Percentiles rank a stretch among this genome's conserved stretches.
Conservation (phyloP, 805 yeast genomes). For the Starmerella vaccinii region DNA sequence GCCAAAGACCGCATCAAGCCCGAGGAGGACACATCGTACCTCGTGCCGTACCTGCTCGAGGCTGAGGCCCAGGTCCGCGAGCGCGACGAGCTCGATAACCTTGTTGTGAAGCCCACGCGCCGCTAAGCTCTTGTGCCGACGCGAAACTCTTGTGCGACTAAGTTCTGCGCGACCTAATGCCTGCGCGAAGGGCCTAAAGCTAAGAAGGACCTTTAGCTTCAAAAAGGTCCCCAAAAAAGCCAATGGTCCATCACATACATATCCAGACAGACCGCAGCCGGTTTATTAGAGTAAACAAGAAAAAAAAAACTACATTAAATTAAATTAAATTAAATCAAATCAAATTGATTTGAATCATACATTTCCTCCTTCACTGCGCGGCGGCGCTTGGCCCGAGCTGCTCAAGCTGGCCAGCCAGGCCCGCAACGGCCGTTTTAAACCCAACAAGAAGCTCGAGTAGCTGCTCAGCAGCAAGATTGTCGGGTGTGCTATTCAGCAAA, state of each 20-base stretch:
- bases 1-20: constrained; percentile 64
- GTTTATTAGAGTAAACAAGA: too few relatives aligned
- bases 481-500: constrained; percentile 33
- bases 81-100: constrained; percentile 79
- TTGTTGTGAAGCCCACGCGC: constrained; percentile 34
- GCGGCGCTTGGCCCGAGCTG: neutral
- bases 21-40: constrained; percentile 53
- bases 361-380: too few relatives aligned
- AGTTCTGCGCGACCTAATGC: too few relatives aligned
- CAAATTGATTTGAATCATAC: too few relatives aligned
- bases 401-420: constrained; percentile 17
- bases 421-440: constrained; percentile 24
- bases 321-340: too few relatives aligned
- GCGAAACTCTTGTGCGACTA: too few relatives aligned
- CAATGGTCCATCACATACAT: neutral
- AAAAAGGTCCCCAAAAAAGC: too few relatives aligned
- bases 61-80: constrained; percentile 88
- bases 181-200: too few relatives aligned
- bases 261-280: neutral
- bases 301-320: too few relatives aligned
- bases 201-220: too few relatives aligned
- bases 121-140: neutral
- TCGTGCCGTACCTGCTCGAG: constrained; percentile 82
- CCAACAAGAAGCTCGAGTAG: constrained; percentile 29
- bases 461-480: constrained; percentile 29